These are phyloP conservation scores for Oldenlandia corymbosa DNA, from an alignment of 257 asterid species.

Conservation along the genomic window DNA sequence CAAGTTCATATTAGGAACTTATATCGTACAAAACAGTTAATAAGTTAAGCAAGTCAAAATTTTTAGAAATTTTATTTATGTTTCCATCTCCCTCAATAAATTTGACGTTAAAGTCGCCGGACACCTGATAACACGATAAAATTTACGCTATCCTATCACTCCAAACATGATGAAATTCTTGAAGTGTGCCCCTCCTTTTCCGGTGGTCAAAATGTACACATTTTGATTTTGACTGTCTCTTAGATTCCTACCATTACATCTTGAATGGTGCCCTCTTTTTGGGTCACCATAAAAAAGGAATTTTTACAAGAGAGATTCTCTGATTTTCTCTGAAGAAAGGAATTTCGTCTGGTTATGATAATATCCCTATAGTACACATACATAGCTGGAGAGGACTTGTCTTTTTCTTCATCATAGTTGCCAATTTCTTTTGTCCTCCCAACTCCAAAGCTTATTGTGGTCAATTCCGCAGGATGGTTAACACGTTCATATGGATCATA, in stretches of 20 bases:
- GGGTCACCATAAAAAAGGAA: neutral
- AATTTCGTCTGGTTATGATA: constrained; percentile 29
- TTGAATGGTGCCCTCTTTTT: constrained; percentile 1
- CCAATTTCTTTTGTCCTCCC: too few species aligned
- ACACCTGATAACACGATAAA: too few species aligned
- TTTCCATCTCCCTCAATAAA: too few species aligned
- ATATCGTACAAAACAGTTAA: too few species aligned
- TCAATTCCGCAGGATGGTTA: constrained; percentile 27
- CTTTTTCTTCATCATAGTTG: constrained; percentile 42
- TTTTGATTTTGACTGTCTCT: neutral
- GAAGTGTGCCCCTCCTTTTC: too few species aligned
- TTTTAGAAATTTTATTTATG: too few species aligned
- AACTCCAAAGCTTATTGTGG: constrained; percentile 36
- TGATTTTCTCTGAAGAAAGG: constrained; percentile 21
- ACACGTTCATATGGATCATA: constrained; percentile 38
- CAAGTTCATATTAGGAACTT: too few species aligned
- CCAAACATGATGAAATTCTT: too few species aligned
- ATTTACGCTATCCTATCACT: too few species aligned
- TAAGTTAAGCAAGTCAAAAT: too few species aligned
- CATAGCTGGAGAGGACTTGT: constrained; percentile 46
- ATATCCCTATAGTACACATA: too few species aligned
- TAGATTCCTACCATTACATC: neutral
- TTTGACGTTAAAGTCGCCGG: too few species aligned
- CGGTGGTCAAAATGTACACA: neutral
- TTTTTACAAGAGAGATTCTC: neutral